phyloP scores from a whole-genome alignment of 768 basidiomycete genomes.

The Suillus occidentalis region DNA sequence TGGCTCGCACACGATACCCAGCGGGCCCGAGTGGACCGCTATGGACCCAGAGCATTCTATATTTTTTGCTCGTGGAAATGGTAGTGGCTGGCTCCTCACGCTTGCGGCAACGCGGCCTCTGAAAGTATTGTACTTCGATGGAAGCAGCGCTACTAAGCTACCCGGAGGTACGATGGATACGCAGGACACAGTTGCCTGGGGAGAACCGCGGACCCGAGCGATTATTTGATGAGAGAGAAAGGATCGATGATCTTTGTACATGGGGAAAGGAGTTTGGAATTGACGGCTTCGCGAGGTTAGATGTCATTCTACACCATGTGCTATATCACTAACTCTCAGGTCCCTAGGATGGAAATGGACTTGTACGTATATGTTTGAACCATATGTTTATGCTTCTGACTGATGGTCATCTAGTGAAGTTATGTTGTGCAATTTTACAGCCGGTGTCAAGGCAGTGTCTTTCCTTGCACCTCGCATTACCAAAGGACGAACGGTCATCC shows the following conservation, averaged over 20 bases:
- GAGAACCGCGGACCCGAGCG: constrained; percentile 20
- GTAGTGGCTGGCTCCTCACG: constrained; percentile 28
- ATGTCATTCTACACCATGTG: neutral
- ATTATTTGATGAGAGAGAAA: constrained; percentile 20
- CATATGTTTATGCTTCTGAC: neutral
- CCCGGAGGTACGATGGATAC: constrained; percentile 32
- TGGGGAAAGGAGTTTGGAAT: constrained; percentile 33
- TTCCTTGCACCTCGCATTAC: constrained; percentile 24
- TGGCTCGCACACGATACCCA: constrained; percentile 20
- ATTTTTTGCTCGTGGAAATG: constrained; percentile 31
- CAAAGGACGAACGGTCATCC: constrained; percentile 11
- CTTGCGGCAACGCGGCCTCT: constrained; percentile 28
- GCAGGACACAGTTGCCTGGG: constrained; percentile 37
- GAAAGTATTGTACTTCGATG: constrained; percentile 34
- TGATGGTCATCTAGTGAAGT: constrained; percentile 29
- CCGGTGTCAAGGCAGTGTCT: constrained; percentile 28
- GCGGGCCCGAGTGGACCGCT: constrained; percentile 33
- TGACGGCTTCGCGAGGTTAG: constrained; percentile 35
- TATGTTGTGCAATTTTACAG: constrained; percentile 35
- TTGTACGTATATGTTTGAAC: constrained; percentile 24
- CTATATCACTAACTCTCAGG: neutral
- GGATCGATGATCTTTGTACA: constrained; percentile 30
- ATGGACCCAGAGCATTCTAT: constrained; percentile 39
- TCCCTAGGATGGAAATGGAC: constrained; percentile 28
- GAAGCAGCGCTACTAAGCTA: constrained; percentile 33